Conservation (phyloP, 345 rosid genomes). For the Stellera chamaejasme region DNA sequence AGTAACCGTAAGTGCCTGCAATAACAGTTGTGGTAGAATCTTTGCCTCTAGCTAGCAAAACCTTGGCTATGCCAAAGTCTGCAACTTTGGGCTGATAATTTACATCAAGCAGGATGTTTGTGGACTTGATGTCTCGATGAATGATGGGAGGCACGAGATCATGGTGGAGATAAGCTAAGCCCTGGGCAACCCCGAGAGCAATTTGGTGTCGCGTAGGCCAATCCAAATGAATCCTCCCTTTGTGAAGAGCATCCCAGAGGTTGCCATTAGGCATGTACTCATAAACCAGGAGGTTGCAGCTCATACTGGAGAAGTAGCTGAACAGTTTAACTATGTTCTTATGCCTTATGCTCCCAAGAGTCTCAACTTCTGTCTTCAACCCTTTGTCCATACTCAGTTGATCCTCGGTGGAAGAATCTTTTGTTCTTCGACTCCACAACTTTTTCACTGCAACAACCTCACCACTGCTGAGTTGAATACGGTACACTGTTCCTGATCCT, state of each 20-base stretch:
- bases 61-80: constrained; percentile 94
- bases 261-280: constrained; percentile 95
- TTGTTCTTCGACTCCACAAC: constrained; percentile 51
- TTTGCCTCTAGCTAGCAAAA: constrained; percentile 72
- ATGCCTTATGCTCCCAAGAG: constrained; percentile 76
- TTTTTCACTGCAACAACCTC: constrained; percentile 87
- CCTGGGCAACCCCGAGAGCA: constrained; percentile 88
- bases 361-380: constrained; percentile 83
- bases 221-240: constrained; percentile 42
- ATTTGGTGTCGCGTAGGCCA: constrained; percentile 90
- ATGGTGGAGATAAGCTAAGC: constrained; percentile 87
- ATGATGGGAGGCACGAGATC: constrained; percentile 67
- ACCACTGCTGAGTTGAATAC: constrained; percentile 44
- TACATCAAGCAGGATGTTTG: constrained; percentile 71
- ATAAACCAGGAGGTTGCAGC: constrained; percentile 63
- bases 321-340: constrained; percentile 84
- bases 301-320: constrained; percentile 66
- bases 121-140: constrained; percentile 90
- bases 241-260: constrained; percentile 83
- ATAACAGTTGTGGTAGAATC: constrained; percentile 77
- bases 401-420: constrained; percentile 49
- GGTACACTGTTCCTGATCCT: constrained; percentile 81
- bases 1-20: constrained; percentile 92
- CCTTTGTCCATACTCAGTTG: constrained; percentile 39
- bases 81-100: constrained; percentile 84